phyloP scores from a whole-genome alignment of 768 basidiomycete genomes.

The Agaricus subrufescens region DNA sequence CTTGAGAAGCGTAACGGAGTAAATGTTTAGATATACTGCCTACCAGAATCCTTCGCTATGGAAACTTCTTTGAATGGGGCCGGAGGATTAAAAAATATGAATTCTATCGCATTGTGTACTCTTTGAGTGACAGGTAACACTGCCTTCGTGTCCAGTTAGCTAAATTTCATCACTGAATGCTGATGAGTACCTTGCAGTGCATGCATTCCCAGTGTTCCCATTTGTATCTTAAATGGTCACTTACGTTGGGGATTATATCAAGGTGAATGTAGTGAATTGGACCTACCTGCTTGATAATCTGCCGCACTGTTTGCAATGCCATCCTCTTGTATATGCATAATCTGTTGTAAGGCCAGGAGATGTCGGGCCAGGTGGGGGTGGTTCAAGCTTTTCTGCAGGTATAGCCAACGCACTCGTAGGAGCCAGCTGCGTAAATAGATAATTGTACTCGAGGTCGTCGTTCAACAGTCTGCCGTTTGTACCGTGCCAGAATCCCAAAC shows the following conservation, averaged over 20 bases:
- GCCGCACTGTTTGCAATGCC: constrained; percentile 67
- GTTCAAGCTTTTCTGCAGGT: constrained; percentile 1
- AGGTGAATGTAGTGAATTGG: constrained; percentile 11
- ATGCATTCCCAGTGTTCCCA: constrained; percentile 76
- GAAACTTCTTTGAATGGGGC: constrained; percentile 26
- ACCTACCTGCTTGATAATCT: constrained; percentile 66
- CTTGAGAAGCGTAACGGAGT: not conserved
- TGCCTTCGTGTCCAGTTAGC: not conserved
- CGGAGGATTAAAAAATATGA: constrained; percentile 27
- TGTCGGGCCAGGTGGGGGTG: not conserved
- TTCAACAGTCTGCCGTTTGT: constrained; percentile 22
- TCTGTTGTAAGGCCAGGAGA: constrained; percentile 40
- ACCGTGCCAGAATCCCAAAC: constrained; percentile 50
- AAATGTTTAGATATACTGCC: not conserved
- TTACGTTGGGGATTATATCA: constrained; percentile 1
- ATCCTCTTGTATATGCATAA: constrained; percentile 57
- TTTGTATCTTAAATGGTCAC: constrained; percentile 44
- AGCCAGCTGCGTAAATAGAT: constrained; percentile 37
- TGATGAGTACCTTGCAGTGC: constrained; percentile 44
- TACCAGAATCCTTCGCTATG: constrained; percentile 28
- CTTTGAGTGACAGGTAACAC: constrained; percentile 19
- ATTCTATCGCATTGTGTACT: constrained; percentile 29
- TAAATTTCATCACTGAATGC: no score
- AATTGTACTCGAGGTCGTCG: constrained; percentile 39
- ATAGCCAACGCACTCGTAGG: constrained; percentile 18